These are phyloP conservation scores for Hypsizygus marmoreus DNA, from an alignment of 768 basidiomycete species.

Conservation along the genomic window DNA sequence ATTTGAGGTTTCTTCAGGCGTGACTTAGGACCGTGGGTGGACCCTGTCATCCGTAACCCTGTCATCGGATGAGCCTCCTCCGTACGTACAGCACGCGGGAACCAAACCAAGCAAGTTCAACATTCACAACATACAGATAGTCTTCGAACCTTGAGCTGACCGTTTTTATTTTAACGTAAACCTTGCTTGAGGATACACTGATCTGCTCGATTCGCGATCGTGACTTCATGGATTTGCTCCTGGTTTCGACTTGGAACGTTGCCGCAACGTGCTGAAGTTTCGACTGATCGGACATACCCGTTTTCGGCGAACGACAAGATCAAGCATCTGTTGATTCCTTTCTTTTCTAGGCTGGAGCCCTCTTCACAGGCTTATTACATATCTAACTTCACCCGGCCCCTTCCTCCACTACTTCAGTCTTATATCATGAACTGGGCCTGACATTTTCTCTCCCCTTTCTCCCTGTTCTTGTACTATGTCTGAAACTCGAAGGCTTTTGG, in stretches of 20 bases:
- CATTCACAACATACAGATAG: neutral
- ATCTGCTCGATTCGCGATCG: conserved; percentile 1
- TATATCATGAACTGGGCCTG: conserved; percentile 58
- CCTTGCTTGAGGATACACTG: neutral
- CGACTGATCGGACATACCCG: conserved; percentile 51
- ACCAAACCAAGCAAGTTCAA: neutral
- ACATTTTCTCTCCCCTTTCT: conserved; percentile 31
- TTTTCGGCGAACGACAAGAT: conserved; percentile 42
- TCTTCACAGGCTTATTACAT: conserved; percentile 55
- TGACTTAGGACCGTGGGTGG: conserved; percentile 5
- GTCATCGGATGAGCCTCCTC: neutral
- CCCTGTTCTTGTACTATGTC: conserved; percentile 53
- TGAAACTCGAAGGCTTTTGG: conserved; percentile 72
- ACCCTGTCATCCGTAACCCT: conserved; percentile 15
- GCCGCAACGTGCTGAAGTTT: conserved; percentile 41
- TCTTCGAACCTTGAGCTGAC: neutral
- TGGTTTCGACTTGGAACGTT: conserved; percentile 40
- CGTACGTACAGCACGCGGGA: conserved; percentile 2
- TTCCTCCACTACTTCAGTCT: conserved; percentile 42
- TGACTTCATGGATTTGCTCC: conserved; percentile 16
- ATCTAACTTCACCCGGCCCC: conserved; percentile 39
- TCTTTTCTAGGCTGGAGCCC: conserved; percentile 44
- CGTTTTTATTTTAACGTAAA: neutral
- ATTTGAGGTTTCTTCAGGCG: conserved; percentile 3
- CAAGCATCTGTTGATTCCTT: conserved; percentile 46